These are phyloP conservation scores for Trichocladium antarcticum DNA, from an alignment of 495 filamentous ascomycete genomes.

Conservation along the genomic window DNA sequence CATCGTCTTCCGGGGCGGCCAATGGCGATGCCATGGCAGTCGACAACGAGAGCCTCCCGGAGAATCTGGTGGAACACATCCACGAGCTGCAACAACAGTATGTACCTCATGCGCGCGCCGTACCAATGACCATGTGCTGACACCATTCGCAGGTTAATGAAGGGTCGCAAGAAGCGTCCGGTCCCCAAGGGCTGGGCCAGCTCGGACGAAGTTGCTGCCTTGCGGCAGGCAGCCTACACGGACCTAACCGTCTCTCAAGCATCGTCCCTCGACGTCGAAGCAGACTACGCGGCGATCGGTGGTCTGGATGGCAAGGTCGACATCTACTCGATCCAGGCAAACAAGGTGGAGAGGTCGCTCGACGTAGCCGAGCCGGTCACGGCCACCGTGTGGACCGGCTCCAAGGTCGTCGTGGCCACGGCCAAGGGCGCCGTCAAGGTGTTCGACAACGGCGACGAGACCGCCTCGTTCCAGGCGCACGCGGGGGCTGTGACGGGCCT, in stretches of 20 bases:
- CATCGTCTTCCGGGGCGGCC: slow-evolving; percentile 37
- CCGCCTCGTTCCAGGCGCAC: slow-evolving; percentile 59
- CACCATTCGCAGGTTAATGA: slow-evolving; percentile 52
- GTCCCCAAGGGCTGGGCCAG: slow-evolving; percentile 79
- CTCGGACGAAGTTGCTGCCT: slow-evolving; percentile 56
- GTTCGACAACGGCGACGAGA: slow-evolving; percentile 56
- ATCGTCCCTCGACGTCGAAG: slow-evolving; percentile 56
- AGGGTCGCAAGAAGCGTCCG: slow-evolving; percentile 74
- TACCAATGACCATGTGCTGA: slow-evolving; percentile 2
- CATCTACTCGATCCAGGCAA: slow-evolving; percentile 65
- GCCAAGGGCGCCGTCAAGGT: slow-evolving; percentile 68
- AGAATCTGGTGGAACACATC: slow-evolving; percentile 59
- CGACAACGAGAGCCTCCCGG: slow-evolving; percentile 61
- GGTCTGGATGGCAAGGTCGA: slow-evolving; percentile 66
- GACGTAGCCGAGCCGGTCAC: slow-evolving; percentile 59
- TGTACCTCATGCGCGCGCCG: no score
- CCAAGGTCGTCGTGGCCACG: slow-evolving; percentile 57
- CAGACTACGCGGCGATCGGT: slow-evolving; percentile 65
- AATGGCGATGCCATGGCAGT: slow-evolving; percentile 85
- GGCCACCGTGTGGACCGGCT: slow-evolving; percentile 67
- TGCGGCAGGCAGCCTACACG: slow-evolving; percentile 53
- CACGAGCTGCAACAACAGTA: slow-evolving; percentile 70
- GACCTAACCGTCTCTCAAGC: slow-evolving; percentile 49
- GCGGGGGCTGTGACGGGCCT: slow-evolving; percentile 69
- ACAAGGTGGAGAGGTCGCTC: slow-evolving; percentile 55